Evolutionary conservation across 805 yeast genomes (phyloP).

Genomic region (Zygosaccharomyces bailii): DNA sequence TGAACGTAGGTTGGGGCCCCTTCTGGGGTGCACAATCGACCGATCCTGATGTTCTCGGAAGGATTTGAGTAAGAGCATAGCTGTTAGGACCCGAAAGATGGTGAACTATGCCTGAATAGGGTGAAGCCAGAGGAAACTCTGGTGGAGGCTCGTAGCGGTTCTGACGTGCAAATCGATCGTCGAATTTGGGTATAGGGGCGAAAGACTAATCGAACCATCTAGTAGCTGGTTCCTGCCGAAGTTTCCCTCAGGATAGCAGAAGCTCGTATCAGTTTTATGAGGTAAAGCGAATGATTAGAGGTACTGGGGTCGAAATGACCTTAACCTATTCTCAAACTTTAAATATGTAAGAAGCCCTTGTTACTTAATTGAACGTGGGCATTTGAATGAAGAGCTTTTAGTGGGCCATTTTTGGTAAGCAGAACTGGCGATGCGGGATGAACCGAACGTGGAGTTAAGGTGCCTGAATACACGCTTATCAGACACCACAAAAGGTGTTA

Average conservation of each 20-base stretch:
- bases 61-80: constrained; percentile 44
- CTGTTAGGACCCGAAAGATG: constrained; percentile 46
- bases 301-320: constrained; percentile 41
- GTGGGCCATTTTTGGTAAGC: constrained; percentile 48
- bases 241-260: constrained; percentile 44
- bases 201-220: constrained; percentile 44
- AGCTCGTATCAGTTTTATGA: constrained; percentile 43
- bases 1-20: constrained; percentile 39
- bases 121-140: constrained; percentile 46
- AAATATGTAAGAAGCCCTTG: constrained; percentile 43
- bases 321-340: constrained; percentile 43
- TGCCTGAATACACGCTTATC: constrained; percentile 44
- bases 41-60: constrained; percentile 41
- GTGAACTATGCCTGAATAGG: constrained; percentile 46
- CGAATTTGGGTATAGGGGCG: constrained; percentile 46
- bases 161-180: constrained; percentile 46
- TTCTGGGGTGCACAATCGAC: constrained; percentile 39
- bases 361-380: constrained; percentile 43
- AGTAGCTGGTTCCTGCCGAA: constrained; percentile 45
- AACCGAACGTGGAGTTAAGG: constrained; percentile 42
- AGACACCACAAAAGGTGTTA: constrained; percentile 46
- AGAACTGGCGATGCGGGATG: constrained; percentile 48
- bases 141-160: constrained; percentile 47
- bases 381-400: constrained; percentile 43
- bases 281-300: constrained; percentile 43